Percentiles rank a stretch among this genome's conserved stretches.
Conservation (phyloP, 805 yeast genomes). For the Starmerella apis region DNA sequence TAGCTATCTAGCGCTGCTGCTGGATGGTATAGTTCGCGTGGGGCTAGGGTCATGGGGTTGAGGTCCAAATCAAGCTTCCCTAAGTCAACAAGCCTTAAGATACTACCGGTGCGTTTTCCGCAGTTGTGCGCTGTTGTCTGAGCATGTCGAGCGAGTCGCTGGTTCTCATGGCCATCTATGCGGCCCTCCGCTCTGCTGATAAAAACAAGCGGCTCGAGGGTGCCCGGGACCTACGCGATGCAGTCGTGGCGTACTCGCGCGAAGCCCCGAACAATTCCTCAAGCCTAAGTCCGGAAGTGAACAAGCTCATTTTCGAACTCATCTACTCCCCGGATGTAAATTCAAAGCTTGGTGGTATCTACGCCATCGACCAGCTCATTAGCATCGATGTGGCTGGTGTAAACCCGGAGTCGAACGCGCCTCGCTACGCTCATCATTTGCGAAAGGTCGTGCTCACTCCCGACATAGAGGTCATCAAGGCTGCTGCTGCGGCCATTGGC, state of each 20-base stretch:
- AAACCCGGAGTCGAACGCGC: conserved; percentile 77
- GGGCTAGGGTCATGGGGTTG: neutral
- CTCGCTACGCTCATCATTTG: conserved; percentile 82
- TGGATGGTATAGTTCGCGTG: neutral
- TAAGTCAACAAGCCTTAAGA: neutral
- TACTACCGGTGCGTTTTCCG: neutral
- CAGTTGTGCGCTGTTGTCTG: neutral
- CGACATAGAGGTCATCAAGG: conserved; percentile 73
- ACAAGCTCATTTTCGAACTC: conserved; percentile 75
- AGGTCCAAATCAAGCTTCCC: neutral
- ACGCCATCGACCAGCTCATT: conserved; percentile 79
- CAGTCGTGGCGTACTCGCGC: conserved; percentile 61
- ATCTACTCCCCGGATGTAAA: conserved; percentile 61
- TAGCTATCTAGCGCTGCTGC: too few relatives aligned
- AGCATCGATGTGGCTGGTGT: conserved; percentile 65
- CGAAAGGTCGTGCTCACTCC: conserved; percentile 69
- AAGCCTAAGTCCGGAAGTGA: conserved; percentile 71
- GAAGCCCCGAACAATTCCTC: conserved; percentile 76
- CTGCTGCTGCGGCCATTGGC: conserved; percentile 81
- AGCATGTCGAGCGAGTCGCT: conserved; percentile 28
- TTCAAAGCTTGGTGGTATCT: conserved; percentile 79
- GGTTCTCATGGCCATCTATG: conserved; percentile 27
- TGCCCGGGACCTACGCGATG: conserved; percentile 59
- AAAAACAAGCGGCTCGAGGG: conserved; percentile 36
- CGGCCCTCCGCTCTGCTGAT: conserved; percentile 26